phyloP scores from a whole-genome alignment of 495 filamentous ascomycete species.

The Schizothecium vesticola region DNA sequence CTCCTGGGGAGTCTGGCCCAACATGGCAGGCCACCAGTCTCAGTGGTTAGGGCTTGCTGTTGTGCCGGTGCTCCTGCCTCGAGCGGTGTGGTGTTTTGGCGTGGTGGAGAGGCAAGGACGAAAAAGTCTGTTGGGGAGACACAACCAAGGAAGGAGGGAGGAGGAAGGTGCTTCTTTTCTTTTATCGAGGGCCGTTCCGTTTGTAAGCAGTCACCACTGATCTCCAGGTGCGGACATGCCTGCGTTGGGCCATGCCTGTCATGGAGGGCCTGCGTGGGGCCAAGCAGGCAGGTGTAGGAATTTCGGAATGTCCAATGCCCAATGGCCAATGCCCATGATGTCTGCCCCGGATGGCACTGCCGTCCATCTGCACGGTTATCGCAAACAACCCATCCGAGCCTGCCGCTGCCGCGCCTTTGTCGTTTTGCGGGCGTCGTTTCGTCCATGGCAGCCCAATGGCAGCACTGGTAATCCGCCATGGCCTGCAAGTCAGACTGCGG shows the following conservation, averaged over 20 bases:
- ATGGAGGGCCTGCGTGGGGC: neutral
- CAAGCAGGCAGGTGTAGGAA: too few species aligned
- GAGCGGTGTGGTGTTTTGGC: neutral
- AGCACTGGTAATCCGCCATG: neutral
- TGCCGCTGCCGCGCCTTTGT: neutral
- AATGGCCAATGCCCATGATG: neutral
- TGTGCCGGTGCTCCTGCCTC: neutral
- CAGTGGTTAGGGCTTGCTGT: neutral
- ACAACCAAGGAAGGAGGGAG: neutral
- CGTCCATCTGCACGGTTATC: neutral
- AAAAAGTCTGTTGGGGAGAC: neutral
- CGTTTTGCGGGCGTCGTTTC: neutral
- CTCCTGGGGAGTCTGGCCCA: conserved; percentile 15
- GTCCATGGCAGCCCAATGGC: neutral
- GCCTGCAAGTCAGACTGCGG: neutral
- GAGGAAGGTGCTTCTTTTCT: neutral
- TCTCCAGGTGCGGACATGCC: neutral
- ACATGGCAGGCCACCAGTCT: conserved; percentile 2
- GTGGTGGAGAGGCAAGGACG: neutral
- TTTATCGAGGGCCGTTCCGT: neutral
- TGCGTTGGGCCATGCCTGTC: too few species aligned
- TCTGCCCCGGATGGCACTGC: neutral
- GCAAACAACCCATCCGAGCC: neutral
- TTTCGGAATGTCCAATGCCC: neutral
- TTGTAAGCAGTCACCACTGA: neutral